phyloP scores from a whole-genome alignment of 768 basidiomycete species.

The Dentipellis fragilis region DNA sequence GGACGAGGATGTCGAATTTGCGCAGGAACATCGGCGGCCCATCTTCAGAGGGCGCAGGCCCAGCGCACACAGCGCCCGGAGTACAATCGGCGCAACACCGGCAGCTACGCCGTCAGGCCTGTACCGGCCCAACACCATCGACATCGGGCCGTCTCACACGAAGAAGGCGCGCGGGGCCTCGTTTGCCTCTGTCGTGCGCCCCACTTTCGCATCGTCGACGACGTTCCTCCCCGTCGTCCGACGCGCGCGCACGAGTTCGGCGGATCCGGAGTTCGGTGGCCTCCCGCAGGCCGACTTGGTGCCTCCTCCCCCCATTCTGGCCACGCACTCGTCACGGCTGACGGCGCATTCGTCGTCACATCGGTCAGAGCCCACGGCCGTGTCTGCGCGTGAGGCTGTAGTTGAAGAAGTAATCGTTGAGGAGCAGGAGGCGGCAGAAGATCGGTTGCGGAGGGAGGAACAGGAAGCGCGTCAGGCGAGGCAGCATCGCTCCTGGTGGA shows the following conservation, averaged over 20 bases:
- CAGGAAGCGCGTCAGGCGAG: conserved; percentile 32
- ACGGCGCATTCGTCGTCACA: background rate
- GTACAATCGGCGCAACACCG: background rate
- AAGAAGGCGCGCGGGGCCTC: background rate
- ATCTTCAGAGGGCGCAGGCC: conserved; percentile 22
- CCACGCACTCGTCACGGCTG: too few relatives aligned
- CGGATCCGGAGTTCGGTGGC: conserved; percentile 24
- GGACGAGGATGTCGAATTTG: conserved; percentile 35
- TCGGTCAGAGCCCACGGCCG: background rate
- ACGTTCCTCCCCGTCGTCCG: background rate
- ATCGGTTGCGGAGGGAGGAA: conserved; percentile 46
- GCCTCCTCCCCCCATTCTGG: too few relatives aligned
- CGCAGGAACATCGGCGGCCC: conserved; percentile 31
- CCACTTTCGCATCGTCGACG: conserved; percentile 3
- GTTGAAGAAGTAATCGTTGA: conserved; percentile 61
- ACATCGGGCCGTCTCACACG: background rate
- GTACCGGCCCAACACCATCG: background rate
- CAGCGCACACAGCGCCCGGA: conserved; percentile 22
- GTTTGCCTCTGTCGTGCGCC: background rate
- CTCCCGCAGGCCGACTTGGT: conserved; percentile 31
- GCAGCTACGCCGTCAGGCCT: background rate
- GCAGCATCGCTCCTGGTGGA: conserved; percentile 47
- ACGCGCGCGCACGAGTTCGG: conserved; percentile 21
- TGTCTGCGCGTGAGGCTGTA: conserved; percentile 48
- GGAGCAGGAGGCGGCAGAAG: conserved; percentile 46